A percentile compares a stretch with the other conserved stretches of the same genome.
phyloP scores from a whole-genome alignment of 768 basidiomycete species.

The Pleurotus ostreatus region DNA sequence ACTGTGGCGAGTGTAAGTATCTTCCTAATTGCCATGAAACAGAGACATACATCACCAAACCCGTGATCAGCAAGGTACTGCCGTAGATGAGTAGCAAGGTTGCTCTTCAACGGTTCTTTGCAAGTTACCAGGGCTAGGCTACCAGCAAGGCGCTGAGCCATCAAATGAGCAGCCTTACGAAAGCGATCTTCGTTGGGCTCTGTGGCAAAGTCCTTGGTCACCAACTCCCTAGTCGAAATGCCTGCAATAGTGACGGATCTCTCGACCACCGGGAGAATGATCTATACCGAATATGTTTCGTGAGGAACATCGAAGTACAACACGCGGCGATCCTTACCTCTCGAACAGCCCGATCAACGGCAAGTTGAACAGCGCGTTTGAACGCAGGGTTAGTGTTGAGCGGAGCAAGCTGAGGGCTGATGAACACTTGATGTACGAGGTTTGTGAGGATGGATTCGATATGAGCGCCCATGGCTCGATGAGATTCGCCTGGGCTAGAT shows the following conservation, averaged over 20 bases:
- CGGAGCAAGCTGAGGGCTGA: conserved; percentile 73
- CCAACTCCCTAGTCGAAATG: conserved; percentile 93
- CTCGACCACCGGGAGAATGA: conserved; percentile 96
- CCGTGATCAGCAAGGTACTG: conserved; percentile 81
- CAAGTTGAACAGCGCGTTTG: conserved; percentile 86
- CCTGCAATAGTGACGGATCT: conserved; percentile 97
- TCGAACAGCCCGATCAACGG: conserved; percentile 90
- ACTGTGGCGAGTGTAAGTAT: background rate
- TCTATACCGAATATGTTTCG: conserved; percentile 36
- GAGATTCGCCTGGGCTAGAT: conserved; percentile 56
- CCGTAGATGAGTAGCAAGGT: conserved; percentile 86
- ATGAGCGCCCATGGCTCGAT: conserved; percentile 68
- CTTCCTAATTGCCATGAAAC: background rate
- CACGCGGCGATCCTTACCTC: conserved; percentile 52
- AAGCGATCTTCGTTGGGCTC: conserved; percentile 89
- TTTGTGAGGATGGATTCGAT: conserved; percentile 76
- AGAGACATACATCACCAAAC: conserved; percentile 67
- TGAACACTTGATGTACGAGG: conserved; percentile 67
- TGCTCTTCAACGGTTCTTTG: conserved; percentile 93
- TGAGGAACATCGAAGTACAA: background rate
- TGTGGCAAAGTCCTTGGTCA: conserved; percentile 93
- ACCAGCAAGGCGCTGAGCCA: conserved; percentile 96
- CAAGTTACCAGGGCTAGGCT: conserved; percentile 96
- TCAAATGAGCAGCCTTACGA: conserved; percentile 87
- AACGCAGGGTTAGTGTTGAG: conserved; percentile 77